phyloP scores from a whole-genome alignment of 2,329 filamentous ascomycete genomes.

The Penicillium verrucosum region DNA sequence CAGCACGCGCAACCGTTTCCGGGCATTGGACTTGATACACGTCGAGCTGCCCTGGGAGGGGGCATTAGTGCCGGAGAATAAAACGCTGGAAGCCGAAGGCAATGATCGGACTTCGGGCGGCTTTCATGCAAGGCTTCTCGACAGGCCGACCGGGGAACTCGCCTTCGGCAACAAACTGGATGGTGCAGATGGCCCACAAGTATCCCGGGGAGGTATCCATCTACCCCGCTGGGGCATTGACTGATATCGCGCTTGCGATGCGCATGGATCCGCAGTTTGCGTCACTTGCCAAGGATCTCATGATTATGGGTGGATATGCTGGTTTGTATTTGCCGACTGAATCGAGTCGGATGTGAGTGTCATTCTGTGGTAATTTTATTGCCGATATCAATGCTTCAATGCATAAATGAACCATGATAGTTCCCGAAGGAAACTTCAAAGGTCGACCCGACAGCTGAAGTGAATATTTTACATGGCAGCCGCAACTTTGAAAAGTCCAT shows the following conservation, averaged over 20 bases:
- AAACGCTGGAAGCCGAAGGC: conserved; percentile 42
- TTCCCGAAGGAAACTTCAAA: neutral
- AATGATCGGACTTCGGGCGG: conserved; percentile 47
- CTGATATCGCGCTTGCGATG: conserved; percentile 50
- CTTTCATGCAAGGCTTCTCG: conserved; percentile 45
- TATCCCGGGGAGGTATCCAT: conserved; percentile 53
- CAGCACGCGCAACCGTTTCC: conserved; percentile 47
- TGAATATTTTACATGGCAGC: conserved; percentile 42
- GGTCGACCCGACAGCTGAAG: conserved; percentile 35
- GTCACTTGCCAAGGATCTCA: conserved; percentile 45
- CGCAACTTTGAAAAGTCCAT: conserved; percentile 43
- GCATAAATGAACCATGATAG: neutral
- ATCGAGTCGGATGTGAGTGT: neutral
- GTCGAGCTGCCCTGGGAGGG: conserved; percentile 48
- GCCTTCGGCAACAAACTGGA: conserved; percentile 45
- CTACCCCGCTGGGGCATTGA: conserved; percentile 44
- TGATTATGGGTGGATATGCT: conserved; percentile 52
- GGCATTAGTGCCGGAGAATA: conserved; percentile 45
- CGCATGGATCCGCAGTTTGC: conserved; percentile 49
- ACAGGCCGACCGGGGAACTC: conserved; percentile 38
- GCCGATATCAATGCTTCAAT: too few species aligned
- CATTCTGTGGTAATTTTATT: too few species aligned
- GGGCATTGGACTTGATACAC: conserved; percentile 46
- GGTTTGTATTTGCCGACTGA: conserved; percentile 32
- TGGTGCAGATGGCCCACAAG: conserved; percentile 49